phyloP scores from a whole-genome alignment of 108 stramenopile genomes.

The Epithemia pelagica region DNA sequence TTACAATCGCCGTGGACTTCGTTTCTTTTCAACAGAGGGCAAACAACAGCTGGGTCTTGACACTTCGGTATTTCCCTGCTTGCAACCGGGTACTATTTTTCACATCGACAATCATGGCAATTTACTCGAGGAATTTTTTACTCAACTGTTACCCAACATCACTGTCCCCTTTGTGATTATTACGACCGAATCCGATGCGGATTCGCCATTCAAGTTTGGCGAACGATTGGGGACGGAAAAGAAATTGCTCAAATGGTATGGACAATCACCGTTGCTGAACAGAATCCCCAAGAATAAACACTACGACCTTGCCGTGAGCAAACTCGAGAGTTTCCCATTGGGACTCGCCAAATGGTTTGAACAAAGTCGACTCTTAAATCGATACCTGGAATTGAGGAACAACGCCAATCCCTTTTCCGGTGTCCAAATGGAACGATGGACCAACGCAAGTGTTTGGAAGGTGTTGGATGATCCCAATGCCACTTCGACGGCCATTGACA shows the following conservation, averaged over 20 bases:
- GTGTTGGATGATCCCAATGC: background rate
- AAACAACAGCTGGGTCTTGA: background rate
- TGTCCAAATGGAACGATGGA: background rate
- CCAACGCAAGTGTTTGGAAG: background rate
- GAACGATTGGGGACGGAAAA: background rate
- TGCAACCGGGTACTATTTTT: background rate
- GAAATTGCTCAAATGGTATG: background rate
- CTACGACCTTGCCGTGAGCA: background rate
- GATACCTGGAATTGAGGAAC: slow-evolving; percentile 9
- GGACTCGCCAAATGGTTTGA: background rate
- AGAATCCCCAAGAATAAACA: background rate
- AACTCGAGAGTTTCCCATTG: slow-evolving; percentile 6
- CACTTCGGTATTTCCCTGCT: background rate
- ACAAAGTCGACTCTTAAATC: background rate
- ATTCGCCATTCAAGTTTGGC: background rate
- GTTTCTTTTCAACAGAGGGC: background rate
- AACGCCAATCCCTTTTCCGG: slow-evolving; percentile 10
- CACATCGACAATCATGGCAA: background rate
- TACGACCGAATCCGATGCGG: background rate
- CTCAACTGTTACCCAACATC: background rate
- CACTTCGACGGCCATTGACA: background rate
- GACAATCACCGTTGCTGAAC: background rate
- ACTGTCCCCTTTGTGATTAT: background rate
- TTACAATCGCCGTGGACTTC: background rate
- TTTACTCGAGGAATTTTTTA: background rate